A percentile compares a stretch with the other conserved stretches of the same genome.
These are phyloP conservation scores for Mrakia hoshinonis DNA, from an alignment of 768 basidiomycete species.

Conservation along the genomic window DNA sequence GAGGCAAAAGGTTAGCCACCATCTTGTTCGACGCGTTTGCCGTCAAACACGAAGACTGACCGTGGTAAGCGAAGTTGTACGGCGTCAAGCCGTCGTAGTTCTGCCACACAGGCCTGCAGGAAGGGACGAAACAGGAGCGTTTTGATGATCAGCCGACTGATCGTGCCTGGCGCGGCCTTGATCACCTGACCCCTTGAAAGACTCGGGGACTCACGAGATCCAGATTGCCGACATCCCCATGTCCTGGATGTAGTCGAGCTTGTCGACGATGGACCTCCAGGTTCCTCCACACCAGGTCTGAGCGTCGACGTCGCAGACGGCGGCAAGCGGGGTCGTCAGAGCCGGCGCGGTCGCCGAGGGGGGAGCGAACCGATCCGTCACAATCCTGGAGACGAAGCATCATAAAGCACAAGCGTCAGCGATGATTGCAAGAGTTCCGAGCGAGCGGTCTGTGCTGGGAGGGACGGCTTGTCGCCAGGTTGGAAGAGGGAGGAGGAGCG, in stretches of 20 bases:
- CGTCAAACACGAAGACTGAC: background rate
- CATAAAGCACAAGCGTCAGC: background rate
- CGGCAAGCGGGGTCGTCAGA: constrained; percentile 41
- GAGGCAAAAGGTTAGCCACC: background rate
- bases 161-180: too few species aligned
- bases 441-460: too few species aligned
- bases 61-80: constrained; percentile 29
- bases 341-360: constrained; percentile 47
- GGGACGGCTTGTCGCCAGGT: background rate
- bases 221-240: constrained; percentile 78
- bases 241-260: constrained; percentile 75
- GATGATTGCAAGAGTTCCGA: too few species aligned
- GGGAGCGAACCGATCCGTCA: constrained; percentile 69
- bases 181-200: background rate
- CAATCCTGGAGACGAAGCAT: constrained; percentile 45
- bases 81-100: constrained; percentile 24
- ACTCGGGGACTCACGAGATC: constrained; percentile 51
- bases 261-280: constrained; percentile 60
- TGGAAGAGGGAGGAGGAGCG: background rate
- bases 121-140: background rate
- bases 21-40: background rate
- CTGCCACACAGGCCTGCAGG: constrained; percentile 13
- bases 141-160: too few species aligned
- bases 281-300: constrained; percentile 79
- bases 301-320: constrained; percentile 49